A percentile compares a stretch with the other conserved stretches of the same genome.
Evolutionary conservation across 2,329 filamentous ascomycete species (phyloP).

Genomic region (Akanthomyces muscarius): DNA sequence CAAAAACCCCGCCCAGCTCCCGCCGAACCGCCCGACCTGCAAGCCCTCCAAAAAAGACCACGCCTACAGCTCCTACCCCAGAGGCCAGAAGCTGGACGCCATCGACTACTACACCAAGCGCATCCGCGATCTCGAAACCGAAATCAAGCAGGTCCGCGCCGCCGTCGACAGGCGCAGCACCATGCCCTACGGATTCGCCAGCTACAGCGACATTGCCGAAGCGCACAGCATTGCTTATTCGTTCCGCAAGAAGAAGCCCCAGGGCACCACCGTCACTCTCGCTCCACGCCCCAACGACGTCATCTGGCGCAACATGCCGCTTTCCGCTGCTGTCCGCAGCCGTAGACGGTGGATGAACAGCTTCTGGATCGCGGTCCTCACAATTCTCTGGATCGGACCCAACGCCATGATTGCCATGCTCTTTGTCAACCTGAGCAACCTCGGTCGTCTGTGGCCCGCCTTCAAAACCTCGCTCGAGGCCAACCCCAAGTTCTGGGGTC

Average conservation of each 20-base stretch:
- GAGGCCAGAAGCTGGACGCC: slow-evolving; percentile 77
- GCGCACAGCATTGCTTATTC: slow-evolving; percentile 84
- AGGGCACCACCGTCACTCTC: slow-evolving; percentile 71
- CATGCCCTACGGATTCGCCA: slow-evolving; percentile 90
- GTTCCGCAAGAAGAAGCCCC: slow-evolving; percentile 73
- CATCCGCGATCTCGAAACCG: slow-evolving; percentile 74
- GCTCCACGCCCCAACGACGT: slow-evolving; percentile 87
- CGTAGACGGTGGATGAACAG: slow-evolving; percentile 76
- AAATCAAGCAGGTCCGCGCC: slow-evolving; percentile 78
- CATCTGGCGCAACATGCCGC: slow-evolving; percentile 89
- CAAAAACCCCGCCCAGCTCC: slow-evolving; percentile 78
- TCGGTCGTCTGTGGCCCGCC: slow-evolving; percentile 72
- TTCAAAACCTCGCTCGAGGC: slow-evolving; percentile 63
- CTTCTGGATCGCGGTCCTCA: slow-evolving; percentile 77
- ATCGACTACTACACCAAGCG: slow-evolving; percentile 89
- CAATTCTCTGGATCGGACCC: slow-evolving; percentile 80
- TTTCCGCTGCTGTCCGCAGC: slow-evolving; percentile 63
- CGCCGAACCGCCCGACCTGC: slow-evolving; percentile 71
- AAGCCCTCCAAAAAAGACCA: slow-evolving; percentile 76
- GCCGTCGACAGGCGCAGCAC: slow-evolving; percentile 83
- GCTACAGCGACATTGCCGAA: slow-evolving; percentile 82
- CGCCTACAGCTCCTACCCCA: slow-evolving; percentile 58
- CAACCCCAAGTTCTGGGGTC: slow-evolving; percentile 69
- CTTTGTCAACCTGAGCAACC: slow-evolving; percentile 76
- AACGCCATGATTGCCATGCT: slow-evolving; percentile 96